Base-by-base conservation (phyloP, 2,329 filamentous ascomycete genomes). In the Phyllosticta ampelicida region DNA sequence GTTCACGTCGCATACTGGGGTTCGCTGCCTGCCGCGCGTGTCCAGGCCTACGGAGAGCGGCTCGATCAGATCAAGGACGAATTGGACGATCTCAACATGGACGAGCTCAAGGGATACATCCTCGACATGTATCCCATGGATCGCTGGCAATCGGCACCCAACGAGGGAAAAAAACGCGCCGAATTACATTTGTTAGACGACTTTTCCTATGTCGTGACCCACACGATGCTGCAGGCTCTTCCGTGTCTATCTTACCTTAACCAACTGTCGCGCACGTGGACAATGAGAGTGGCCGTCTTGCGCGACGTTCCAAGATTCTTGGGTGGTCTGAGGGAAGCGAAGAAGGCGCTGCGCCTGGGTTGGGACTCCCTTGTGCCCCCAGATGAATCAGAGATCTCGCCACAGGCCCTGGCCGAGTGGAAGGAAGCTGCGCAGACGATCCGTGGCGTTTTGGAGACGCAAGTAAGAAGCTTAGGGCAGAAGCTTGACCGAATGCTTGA, bases 41-140 rank as follows among this genome's bases (percentile, higher is more conserved):
- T 95, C 1, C 72, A 79, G 52, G 74, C 75, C 54, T 91, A 94
- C 70, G 87, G 94, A 65, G 74, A 71, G 59, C 83, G 91, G 48
- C 77, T 95, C 11, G 85, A 88, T 56, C 82, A 87, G 62, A 95
- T 97, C 60, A 79, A 77, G 13, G 76, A 79, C 51, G 84, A 85
- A 59, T 76, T 94, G 74, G 82, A 87, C 58, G 79, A 81, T 48
- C 75, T 94, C 55, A 82, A 88, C 56, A 77, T 95, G 48, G 89
- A 97, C 66, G 90, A 95, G 62, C 85, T 99, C 68, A 97, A 99
- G 75, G 83, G 81, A 51, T 88, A 92, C 67, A 87, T 96, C 63
- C 76, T 96, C 62, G 85, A 86, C 71, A 88, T 88, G 66, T 88
- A 96, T 87, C 69, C 68, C 70, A 78, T 62, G 65, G 74, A 66